Base-by-base conservation (phyloP, 441 rosid genomes). In the Syzygium syzygioides region DNA sequence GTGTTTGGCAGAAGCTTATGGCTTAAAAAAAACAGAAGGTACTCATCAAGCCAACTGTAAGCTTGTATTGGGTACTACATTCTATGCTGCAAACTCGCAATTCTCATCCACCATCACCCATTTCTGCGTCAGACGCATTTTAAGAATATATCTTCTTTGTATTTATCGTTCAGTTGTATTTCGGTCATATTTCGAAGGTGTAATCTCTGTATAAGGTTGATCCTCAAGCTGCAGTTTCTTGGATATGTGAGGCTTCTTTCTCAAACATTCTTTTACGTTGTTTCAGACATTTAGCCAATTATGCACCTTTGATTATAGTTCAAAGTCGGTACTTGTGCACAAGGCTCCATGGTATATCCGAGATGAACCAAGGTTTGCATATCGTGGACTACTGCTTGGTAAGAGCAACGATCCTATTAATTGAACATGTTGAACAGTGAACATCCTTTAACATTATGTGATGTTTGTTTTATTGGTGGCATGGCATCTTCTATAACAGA, bases 201-300 rank as follows among this genome's bases (percentile, higher is more conserved):
- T 20, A 23, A 41, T 76, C 83, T 76, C 52, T 41, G 83, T 37
- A 23, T 76, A 11, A 37, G 50, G 18, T 37, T 14, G 83, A 76
- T 76, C 52, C 52, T 76, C 83, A 23, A 23, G n/a, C 17, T 14
- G 52, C n/a, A 76, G 1, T 76, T 76, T 76, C n/a, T 37, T 23
- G 83, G 52, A 76, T 37, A 23, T 12, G 14, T 41, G 52, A 37
- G 79, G 50, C 32, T 12, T 52, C 45, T 89, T 79, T 52, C 41
- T 89, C 55, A 86, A 56, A 50, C 53, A 30, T 68, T 88, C 85
- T 89, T 91, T 89, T 87, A 48, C 86, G 76, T 86, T 85, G 52
- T 90, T 95, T 86, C 95, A 97, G 98, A 98, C 99, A 62, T 98
- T 98, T 93, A 97, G 99, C 93, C 99, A 97, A 89, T 87, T 98